Evolutionary conservation across 2,329 filamentous ascomycete genomes (phyloP), one percentile per base, ranked within the genome.

Genomic region (Tympanopsis confertula): DNA sequence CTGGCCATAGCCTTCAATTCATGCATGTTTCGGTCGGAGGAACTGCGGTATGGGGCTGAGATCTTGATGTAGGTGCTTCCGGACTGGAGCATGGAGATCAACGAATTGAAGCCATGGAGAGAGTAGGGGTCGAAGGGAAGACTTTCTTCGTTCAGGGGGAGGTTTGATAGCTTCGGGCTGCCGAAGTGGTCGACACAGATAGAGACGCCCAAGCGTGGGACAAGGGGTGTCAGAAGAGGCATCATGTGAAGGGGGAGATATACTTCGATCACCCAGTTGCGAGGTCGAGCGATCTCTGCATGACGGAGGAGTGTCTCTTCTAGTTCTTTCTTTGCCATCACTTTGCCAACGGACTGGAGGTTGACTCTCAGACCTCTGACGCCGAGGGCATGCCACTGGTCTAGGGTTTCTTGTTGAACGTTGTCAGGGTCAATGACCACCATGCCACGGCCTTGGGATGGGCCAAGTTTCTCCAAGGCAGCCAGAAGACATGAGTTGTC

Each of bases 121-220:
- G 53, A 45, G 41, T 68, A 71, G 4, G 61, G 65, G 48, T 62
- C 50, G 35, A 56, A 48, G 15, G 46, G 15, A 12, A 29, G 10
- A 20, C 42, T 36, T n/a, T 42, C 39, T 10, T 48, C 44, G 3
- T 35, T 35, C 37, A 43, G 41, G 2, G 37, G 26, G 4, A 42
- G 26, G 30, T 12, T 33, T 7, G 30, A 15, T 4, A 74, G 46
- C 2, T 51, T 51, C 0, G 71, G 71, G 10, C 63, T 59, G 5
- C 71, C 74, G 42, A 78, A 70, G 47, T 80, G 75, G 47, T 77
- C 75, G 47, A 80, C 62, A 43, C 69, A 75, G 26, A 77, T 52
- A 35, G 63, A 66, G 14, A 76, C 61, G 3, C 60, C 59, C 2
- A 78, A 58, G 1, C 50, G 46, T 1, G 68, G 62, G 2, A 74